Evolutionary conservation across 1,139 yeast genomes (phyloP), one percentile per base, ranked within the genome.

Genomic region (Kodamaea ohmeri): DNA sequence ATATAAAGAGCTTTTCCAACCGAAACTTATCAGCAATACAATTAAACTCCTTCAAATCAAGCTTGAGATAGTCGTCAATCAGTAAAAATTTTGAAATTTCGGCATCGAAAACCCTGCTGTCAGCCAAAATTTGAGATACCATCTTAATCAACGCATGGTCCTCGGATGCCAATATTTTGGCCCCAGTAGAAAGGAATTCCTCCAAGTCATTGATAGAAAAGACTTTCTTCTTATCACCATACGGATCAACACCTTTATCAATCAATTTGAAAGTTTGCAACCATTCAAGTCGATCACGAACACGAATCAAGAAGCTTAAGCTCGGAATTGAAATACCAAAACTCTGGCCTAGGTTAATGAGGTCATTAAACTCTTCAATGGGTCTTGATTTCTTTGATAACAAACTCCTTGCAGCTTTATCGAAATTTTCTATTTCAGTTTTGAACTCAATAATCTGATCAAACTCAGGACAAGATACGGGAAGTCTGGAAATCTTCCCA

Each of bases 311-410:
- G 35, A 73, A 64, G 11, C 57, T 59, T 25, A 79, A 61, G 1
- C 83, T 73, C 2, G 79, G 74, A 15, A 83, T 56, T 7, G 66
- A 68, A 25, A 83, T 57, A 3, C 85, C 85, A 51, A 82, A 74
- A 11, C 80, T 70, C 43, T 69, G 70, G 2, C 90, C 90, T 24
- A 77, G 56, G 34, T 60, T 68, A 19, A 73, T 70, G 44, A 75
- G 56, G 35, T 73, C 76, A 34, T 70, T 65, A 37, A 73, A 63
- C 33, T 76, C 80, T 31, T 57, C 56, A 4, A 60, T 34, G 0
- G 65, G 47, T 28, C 58, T 60, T 16, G 43, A 44, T 30, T 50
- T 48, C 27, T 48, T 66, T 1, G 61, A 47, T 9, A 70, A 47
- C 17, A 73, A 58, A 4, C 56, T 47, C 13, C 74, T 54, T 20